phyloP scores from a whole-genome alignment of 208 protist species.

The Strigomonas oncopelti region DNA sequence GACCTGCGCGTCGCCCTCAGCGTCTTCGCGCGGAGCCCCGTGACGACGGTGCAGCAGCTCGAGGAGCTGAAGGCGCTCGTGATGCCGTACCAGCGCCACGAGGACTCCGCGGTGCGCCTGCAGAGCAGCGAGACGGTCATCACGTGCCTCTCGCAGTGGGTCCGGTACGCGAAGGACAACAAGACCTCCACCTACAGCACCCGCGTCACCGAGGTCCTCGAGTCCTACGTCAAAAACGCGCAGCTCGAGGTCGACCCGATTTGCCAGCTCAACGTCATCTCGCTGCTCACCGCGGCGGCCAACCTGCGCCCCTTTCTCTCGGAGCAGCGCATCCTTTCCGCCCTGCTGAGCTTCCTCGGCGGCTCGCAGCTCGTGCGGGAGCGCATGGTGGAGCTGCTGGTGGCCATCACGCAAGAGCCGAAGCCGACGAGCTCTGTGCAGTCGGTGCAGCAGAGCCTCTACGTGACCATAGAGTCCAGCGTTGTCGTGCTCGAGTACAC shows the following conservation, averaged over 20 bases:
- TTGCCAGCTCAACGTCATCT: constrained; percentile 66
- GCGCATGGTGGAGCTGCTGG: constrained; percentile 78
- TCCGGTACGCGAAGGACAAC: constrained; percentile 71
- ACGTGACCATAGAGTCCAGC: constrained; percentile 76
- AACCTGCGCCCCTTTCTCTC: constrained; percentile 65
- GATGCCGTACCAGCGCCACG: constrained; percentile 72
- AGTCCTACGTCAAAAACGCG: constrained; percentile 80
- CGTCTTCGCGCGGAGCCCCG: constrained; percentile 59
- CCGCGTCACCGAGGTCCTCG: constrained; percentile 79
- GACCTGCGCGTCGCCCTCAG: constrained; percentile 78
- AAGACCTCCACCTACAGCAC: constrained; percentile 81
- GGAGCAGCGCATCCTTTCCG: constrained; percentile 71
- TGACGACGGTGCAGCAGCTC: constrained; percentile 76
- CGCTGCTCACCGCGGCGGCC: constrained; percentile 55
- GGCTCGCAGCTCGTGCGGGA: constrained; percentile 64
- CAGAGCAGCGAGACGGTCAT: constrained; percentile 76
- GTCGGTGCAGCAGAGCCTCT: constrained; percentile 70
- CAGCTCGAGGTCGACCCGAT: constrained; percentile 76
- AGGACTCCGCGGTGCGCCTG: constrained; percentile 62
- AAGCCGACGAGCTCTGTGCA: constrained; percentile 45
- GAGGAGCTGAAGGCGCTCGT: constrained; percentile 68
- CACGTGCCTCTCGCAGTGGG: constrained; percentile 57
- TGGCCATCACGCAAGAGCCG: constrained; percentile 70
- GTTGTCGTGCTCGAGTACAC: constrained; percentile 86
- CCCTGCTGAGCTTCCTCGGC: constrained; percentile 80